Evolutionary conservation across 2,329 filamentous ascomycete species (phyloP).

Genomic region (Fusarium armeniacum): DNA sequence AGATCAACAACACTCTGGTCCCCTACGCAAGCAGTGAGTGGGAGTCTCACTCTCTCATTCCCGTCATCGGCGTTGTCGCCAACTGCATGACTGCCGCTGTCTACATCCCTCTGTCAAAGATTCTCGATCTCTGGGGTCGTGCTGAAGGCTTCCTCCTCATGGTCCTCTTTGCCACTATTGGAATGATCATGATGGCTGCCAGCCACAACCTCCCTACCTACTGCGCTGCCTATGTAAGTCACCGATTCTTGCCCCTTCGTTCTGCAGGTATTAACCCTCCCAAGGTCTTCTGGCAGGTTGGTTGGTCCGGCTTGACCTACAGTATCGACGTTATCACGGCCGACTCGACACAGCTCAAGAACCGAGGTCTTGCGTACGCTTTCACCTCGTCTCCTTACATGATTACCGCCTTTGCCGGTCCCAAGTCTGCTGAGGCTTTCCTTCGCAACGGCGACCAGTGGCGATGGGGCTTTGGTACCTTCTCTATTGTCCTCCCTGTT

Average conservation of each 20-base stretch:
- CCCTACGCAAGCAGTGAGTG: conserved; percentile 67
- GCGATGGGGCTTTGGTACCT: conserved; percentile 67
- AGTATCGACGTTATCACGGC: conserved; percentile 74
- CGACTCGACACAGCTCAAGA: conserved; percentile 67
- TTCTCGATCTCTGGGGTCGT: conserved; percentile 74
- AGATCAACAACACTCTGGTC: conserved; percentile 58
- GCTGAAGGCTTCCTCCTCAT: conserved; percentile 71
- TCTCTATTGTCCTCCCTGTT: conserved; percentile 73
- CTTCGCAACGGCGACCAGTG: conserved; percentile 42
- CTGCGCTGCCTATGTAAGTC: conserved; percentile 64
- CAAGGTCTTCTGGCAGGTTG: conserved; percentile 73
- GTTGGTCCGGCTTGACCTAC: conserved; percentile 72
- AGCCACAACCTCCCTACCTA: conserved; percentile 60
- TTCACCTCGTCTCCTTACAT: conserved; percentile 61
- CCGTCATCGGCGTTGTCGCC: conserved; percentile 67
- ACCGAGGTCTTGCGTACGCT: conserved; percentile 57
- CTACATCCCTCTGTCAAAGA: conserved; percentile 73
- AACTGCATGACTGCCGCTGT: conserved; percentile 69
- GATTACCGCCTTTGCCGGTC: conserved; percentile 60
- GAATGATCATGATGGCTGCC: conserved; percentile 73
- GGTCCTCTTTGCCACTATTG: conserved; percentile 62
- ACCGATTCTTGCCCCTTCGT: fast-evolving
- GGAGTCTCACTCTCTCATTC: conserved; percentile 66
- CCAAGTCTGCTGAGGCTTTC: conserved; percentile 47
- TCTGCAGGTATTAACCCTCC: conserved; percentile 1